Evolutionary conservation across 257 asterid species (phyloP), one percentile per base, ranked within the genome.

Genomic region (Plantago ovata): DNA sequence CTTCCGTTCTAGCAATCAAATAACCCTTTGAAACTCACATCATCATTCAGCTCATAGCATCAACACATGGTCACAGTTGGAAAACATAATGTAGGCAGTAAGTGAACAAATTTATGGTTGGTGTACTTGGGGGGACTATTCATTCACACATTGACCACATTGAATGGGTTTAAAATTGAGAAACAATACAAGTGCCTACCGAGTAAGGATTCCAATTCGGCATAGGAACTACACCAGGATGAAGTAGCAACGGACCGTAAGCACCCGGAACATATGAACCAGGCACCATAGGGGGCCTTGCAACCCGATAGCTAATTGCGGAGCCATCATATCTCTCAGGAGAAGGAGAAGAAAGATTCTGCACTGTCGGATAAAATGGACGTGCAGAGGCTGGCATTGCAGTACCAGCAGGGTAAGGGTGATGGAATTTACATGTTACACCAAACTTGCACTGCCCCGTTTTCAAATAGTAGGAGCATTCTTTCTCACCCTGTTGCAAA

Each of bases 391-490:
- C 85, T 24, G 95, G 82, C 44, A 75, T 72, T 49, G 86, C 83
- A 73, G 90, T 77, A 61, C 84, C 76, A 65, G 79, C 86, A 77
- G 89, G 80, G 69, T 79, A 83, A 77, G 95, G 95, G 70, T 89
- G 97, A 79, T 89, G 80, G 69, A 78, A 89, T 89, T 86, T 89
- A 86, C 97, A 89, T 9, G 92, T 75, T 60, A 77, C 58, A 68
- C 94, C 97, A 57, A 81, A 89, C 69, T 86, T 89, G 90, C 97
- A 89, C 70, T 78, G 95, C 94, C 95, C 95, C 93, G 83, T 80
- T 81, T 80, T 84, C 90, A 86, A 81, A 86, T 89, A 89, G 73
- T 86, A 81, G 89, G 97, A 80, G 94, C 97, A 89, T 71, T 82
- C 95, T 69, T 75, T 77, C 77, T 83, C 94, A 20, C 82, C 95